Evolutionary conservation across 2,329 filamentous ascomycete species (phyloP).

Genomic region (Hymenoscyphus fructigenus): DNA sequence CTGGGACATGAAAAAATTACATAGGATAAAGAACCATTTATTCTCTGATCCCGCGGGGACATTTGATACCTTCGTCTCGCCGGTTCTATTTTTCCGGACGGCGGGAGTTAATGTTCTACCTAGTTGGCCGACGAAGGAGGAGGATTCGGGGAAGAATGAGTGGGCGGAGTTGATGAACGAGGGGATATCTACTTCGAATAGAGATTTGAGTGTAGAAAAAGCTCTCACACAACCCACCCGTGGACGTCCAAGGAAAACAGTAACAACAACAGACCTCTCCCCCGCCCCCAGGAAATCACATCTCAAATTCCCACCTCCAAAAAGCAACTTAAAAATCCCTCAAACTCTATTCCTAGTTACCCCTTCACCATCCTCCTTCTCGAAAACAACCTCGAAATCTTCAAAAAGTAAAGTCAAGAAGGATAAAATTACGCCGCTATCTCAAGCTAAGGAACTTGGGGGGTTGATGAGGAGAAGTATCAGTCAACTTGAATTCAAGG

Average conservation of each 20-base stretch:
- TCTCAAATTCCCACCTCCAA: constrained; percentile 29
- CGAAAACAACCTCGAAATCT: background rate
- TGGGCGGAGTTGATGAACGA: background rate
- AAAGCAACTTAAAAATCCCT: constrained; percentile 29
- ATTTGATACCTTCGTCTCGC: constrained; percentile 61
- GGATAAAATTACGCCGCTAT: constrained; percentile 2
- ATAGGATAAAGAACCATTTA: constrained; percentile 42
- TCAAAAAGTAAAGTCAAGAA: background rate
- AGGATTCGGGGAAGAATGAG: background rate
- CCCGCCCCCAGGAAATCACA: constrained; percentile 18
- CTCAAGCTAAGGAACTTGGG: constrained; percentile 29
- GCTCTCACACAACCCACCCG: background rate
- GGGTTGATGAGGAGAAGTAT: constrained; percentile 32
- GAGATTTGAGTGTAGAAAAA: background rate
- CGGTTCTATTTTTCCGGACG: constrained; percentile 57
- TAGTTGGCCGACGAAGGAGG: constrained; percentile 21
- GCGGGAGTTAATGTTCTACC: constrained; percentile 39
- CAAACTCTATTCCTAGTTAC: constrained; percentile 24
- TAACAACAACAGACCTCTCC: constrained; percentile 14
- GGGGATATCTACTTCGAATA: no score
- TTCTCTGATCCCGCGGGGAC: constrained; percentile 50
- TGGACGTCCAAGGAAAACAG: constrained; percentile 8
- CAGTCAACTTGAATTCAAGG: constrained; percentile 26
- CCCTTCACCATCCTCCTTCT: background rate
- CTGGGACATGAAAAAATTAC: constrained; percentile 28